Evolutionary conservation across 495 filamentous ascomycete species (phyloP), one percentile per base, ranked within the genome.

Genomic region (Lophium mytilinum): DNA sequence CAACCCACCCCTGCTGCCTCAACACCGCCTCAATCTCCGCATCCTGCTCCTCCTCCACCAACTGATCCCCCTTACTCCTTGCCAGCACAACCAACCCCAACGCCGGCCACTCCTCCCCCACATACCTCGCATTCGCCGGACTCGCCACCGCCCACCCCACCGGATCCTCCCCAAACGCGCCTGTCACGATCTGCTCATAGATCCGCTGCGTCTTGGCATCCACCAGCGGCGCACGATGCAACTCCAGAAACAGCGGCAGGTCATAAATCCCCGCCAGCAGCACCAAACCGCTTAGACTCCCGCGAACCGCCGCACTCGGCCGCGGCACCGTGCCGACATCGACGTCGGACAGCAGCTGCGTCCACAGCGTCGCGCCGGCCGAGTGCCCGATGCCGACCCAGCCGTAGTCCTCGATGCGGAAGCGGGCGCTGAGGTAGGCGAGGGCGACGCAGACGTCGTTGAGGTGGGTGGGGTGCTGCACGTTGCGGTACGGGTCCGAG

Each of bases 241-340:
- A 2, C 72, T 68, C 37, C 78, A 73, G 3, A 79, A 88, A 62
- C 0, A 70, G 72, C 1, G 70, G 71, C 5, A 92, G 60, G 66
- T 88, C 81, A 62, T 90, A 90, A 5, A 89, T 80, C 0, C 84
- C 85, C 34, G 73, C 78, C 7, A 88, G 63, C 4, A 84, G 80
- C 4, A 87, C 72, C 1, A 90, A 72, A 0, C 76, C 79, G 9
- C 12, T 18, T 4, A 51, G 59, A 11, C 40, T 34, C 41, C 21
- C 0, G 12, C 2, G 9, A n/a, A n/a, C n/a, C 19, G 11, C 37
- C 30, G 11, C 18, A 15, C 9, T 10, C 37, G 1, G 47, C 8
- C 35, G 19, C 37, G 34, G 19, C 5, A 15, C 10, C 19, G 6
- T n/a, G 9, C 1, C 15, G n/a, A 48, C 9, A 18, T 34, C 56